Percentiles rank a stretch among this genome's conserved stretches.
These are phyloP conservation scores for Dryas alaskensis DNA, from an alignment of 306 rosid species.

Conservation along the genomic window DNA sequence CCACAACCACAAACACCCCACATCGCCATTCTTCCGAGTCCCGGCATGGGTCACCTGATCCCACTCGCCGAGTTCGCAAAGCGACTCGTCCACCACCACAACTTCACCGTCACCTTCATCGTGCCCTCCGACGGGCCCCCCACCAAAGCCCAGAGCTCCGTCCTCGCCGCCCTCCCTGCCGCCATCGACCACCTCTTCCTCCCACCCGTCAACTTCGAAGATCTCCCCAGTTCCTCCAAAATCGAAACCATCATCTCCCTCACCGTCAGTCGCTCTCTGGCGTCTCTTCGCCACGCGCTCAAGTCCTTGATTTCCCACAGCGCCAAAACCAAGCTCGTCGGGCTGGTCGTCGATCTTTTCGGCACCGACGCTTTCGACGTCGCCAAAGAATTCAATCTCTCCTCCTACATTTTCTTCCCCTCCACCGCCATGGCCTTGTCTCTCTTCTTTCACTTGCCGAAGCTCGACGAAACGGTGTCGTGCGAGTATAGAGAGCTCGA, in stretches of 20 bases:
- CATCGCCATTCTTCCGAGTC: conserved; percentile 55
- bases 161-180: conserved; percentile 41
- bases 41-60: conserved; percentile 87
- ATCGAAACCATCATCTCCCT: conserved; percentile 42
- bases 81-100: conserved; percentile 36
- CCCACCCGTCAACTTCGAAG: conserved; percentile 40
- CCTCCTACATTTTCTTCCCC: conserved; percentile 45
- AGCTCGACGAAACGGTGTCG: conserved; percentile 36
- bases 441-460: conserved; percentile 39
- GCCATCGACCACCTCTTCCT: conserved; percentile 34
- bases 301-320: conserved; percentile 12
- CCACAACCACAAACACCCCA: conserved; percentile 10
- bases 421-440: conserved; percentile 48
- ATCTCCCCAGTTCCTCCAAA: conserved; percentile 28
- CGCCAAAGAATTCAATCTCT: conserved; percentile 38
- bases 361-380: conserved; percentile 56
- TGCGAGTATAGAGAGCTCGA: conserved; percentile 44
- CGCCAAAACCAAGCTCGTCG: conserved; percentile 11
- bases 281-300: conserved; percentile 12
- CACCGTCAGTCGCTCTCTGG: conserved; percentile 40
- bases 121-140: conserved; percentile 59
- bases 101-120: conserved; percentile 42
- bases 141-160: conserved; percentile 43
- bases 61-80: conserved; percentile 71
- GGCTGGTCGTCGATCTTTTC: conserved; percentile 53